A percentile compares a stretch with the other conserved stretches of the same genome.
Conservation (phyloP, 345 rosid species). For the Draba incana region DNA sequence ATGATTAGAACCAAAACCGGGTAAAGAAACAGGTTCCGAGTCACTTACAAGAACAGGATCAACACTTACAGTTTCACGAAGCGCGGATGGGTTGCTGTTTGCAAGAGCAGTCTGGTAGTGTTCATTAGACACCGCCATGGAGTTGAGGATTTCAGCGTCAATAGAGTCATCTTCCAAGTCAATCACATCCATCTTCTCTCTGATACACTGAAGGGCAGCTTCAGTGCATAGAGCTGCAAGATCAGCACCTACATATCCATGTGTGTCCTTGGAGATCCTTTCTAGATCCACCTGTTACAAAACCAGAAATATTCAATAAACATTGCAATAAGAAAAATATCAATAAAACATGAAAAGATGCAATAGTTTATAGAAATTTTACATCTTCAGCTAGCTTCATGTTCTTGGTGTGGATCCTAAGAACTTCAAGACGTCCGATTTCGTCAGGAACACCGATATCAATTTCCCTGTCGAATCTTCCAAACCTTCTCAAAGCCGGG, state of each 20-base stretch:
- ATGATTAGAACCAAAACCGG: background rate
- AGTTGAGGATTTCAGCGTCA: slow-evolving; percentile 90
- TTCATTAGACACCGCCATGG: slow-evolving; percentile 92
- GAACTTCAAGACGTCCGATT: slow-evolving; percentile 98
- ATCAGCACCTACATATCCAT: slow-evolving; percentile 99
- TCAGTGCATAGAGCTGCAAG: slow-evolving; percentile 97
- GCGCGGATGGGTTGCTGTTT: slow-evolving; percentile 83
- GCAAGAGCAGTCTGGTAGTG: slow-evolving; percentile 94
- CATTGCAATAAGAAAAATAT: slow-evolving; percentile 7
- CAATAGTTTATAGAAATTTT: slow-evolving; percentile 19
- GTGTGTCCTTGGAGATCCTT: slow-evolving; percentile 85
- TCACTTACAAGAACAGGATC: background rate
- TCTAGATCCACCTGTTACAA: slow-evolving; percentile 80
- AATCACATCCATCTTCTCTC: slow-evolving; percentile 98
- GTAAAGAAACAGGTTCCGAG: slow-evolving; percentile 1
- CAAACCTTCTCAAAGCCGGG: slow-evolving; percentile 93
- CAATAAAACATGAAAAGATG: background rate
- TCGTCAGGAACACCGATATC: slow-evolving; percentile 98
- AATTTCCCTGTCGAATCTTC: slow-evolving; percentile 92
- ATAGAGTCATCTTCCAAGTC: slow-evolving; percentile 96
- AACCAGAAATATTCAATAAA: background rate
- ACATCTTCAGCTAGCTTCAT: slow-evolving; percentile 98
- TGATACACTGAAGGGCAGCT: slow-evolving; percentile 96
- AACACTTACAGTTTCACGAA: slow-evolving; percentile 77
- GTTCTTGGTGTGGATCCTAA: slow-evolving; percentile 95